Base-by-base conservation (phyloP, 179 eudicot species). In the Gypsophila paniculata region DNA sequence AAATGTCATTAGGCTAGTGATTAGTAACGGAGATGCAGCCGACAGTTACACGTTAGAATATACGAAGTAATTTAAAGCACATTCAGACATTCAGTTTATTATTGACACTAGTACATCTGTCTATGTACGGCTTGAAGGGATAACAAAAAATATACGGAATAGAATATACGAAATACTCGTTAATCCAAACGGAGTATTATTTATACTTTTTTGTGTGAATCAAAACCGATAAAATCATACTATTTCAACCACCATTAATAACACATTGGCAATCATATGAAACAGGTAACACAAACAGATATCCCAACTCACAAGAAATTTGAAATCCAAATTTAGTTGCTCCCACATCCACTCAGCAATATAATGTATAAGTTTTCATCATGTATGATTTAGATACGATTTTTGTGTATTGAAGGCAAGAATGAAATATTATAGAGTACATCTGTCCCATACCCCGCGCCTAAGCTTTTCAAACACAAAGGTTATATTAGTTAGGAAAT, bases 111-210 rank as follows among this genome's bases (percentile, higher is more conserved):
- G 49, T 38, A 68, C 34, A 61, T 10, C 55, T 32, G 2, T 68
- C 5, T 72, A 66, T 36, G 76, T 72, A 72, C 80, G 76, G 76
- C 63, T 32, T 44, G 61, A 77, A 51, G 59, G 44, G 46, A 23
- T 67, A 25, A 61, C 25, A 15, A 60, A 11, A 29, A 25, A 63
- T 63, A 19, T 21, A 36, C 2, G n/a, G 25, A 63, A 18, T 51
- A 39, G 52, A 39, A 65, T 39, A 21, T 19, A 59, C 34, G 34
- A 4, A 29, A 29, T 29, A 29, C 34, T 29, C 34, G 34, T 29
- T 29, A 1, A 29, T 29, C 34, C 34, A 29, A 1, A 29, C 1
- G 4, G 4, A 29, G 34, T 29, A 29, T 29, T 29, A 29, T 1
- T 4, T 29, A 29, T 29, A 29, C 4, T 4, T 32, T 29, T 0